These are phyloP conservation scores for Colletotrichum musae DNA, from an alignment of 2,329 filamentous ascomycete species.

Conservation along the genomic window DNA sequence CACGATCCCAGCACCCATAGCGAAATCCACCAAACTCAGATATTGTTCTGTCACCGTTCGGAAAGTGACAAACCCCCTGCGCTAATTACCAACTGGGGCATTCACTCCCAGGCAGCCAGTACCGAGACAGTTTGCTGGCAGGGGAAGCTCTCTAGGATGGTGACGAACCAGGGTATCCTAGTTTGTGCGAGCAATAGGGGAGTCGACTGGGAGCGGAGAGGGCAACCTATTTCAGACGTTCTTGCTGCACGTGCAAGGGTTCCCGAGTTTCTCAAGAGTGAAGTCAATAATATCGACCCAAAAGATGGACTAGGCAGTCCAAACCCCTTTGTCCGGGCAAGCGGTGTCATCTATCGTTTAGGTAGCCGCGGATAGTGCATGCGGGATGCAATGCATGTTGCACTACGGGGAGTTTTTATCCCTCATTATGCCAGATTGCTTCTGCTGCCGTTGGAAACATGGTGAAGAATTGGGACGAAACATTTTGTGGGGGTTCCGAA, in stretches of 20 bases:
- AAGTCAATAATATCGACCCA: background rate
- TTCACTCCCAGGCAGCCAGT: conserved; percentile 21
- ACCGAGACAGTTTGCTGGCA: conserved; percentile 15
- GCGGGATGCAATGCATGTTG: conserved; percentile 18
- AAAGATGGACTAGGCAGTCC: background rate
- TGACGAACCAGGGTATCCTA: background rate
- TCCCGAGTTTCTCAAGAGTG: conserved; percentile 1
- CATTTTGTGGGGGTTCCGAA: conserved; percentile 14
- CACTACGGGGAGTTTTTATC: conserved; percentile 19
- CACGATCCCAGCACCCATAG: conserved; percentile 26
- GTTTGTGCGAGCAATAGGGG: conserved; percentile 16
- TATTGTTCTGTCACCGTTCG: conserved; percentile 38
- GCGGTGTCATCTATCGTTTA: background rate
- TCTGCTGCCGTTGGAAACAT: background rate
- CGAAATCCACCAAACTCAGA: conserved; percentile 26
- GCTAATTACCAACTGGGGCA: conserved; percentile 30
- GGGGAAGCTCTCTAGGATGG: conserved; percentile 20
- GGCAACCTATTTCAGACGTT: conserved; percentile 38
- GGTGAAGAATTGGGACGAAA: conserved; percentile 26
- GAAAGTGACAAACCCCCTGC: conserved; percentile 25
- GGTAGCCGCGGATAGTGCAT: background rate
- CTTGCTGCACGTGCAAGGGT: conserved; percentile 31
- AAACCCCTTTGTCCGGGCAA: background rate
- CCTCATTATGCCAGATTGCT: conserved; percentile 8
- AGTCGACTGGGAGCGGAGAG: conserved; percentile 33